Base-by-base conservation (phyloP, 257 asterid genomes). In the Solanum phureja region DNA sequence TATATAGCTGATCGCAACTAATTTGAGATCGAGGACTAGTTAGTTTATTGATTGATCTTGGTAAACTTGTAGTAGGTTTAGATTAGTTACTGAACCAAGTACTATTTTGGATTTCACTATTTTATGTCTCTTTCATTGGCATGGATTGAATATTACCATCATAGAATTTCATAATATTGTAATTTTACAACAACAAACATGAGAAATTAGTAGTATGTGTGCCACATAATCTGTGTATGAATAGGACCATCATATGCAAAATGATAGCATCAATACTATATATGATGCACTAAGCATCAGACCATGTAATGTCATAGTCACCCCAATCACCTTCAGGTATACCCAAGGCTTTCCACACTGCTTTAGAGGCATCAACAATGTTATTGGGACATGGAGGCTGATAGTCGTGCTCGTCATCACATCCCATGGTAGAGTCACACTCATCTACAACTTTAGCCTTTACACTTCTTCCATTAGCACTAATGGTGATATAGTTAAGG, bases 341-440 rank as follows among this genome's bases (percentile, higher is more conserved):
- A 3, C 89, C 92, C 75, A 92, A 88, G 6, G 95, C 92, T 71
- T 89, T 11, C 93, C 95, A 91, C 11, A 91, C 93, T 1, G 92
- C 93, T 83, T 89, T 91, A 1, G 94, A 91, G n/a, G n/a, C n/a
- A n/a, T n/a, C n/a, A n/a, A n/a, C n/a, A n/a, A n/a, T n/a, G n/a
- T n/a, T n/a, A n/a, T n/a, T n/a, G n/a, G n/a, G n/a, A n/a, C n/a
- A n/a, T n/a, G n/a, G n/a, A n/a, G n/a, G n/a, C n/a, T n/a, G n/a
- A n/a, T n/a, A n/a, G n/a, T n/a, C n/a, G n/a, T n/a, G n/a, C n/a
- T n/a, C n/a, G n/a, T n/a, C n/a, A n/a, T n/a, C n/a, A n/a, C n/a
- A n/a, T n/a, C n/a, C n/a, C n/a, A n/a, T n/a, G n/a, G n/a, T n/a
- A n/a, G n/a, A n/a, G n/a, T n/a, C n/a, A n/a, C n/a, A n/a, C n/a